Conservation (phyloP, 1,139 yeast genomes). For the Candida sanyaensis region DNA sequence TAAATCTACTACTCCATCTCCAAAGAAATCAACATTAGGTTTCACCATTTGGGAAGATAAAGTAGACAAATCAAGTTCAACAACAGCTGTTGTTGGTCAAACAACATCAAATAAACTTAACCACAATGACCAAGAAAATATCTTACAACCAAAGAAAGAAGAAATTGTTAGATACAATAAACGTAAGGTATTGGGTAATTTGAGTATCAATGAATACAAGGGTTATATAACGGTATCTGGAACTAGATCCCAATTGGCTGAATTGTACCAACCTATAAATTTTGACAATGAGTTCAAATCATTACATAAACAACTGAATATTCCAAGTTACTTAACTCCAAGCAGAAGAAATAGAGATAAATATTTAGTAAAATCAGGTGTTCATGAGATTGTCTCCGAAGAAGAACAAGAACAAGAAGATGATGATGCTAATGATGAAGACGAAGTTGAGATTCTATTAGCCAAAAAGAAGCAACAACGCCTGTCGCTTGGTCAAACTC, state of each 20-base stretch:
- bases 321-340: slow-evolving; percentile 40
- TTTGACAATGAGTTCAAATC: slow-evolving; percentile 36
- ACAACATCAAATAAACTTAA: slow-evolving; percentile 23
- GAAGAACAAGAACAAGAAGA: slow-evolving; percentile 18
- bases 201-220: slow-evolving; percentile 34
- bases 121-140: slow-evolving; percentile 47
- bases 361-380: slow-evolving; percentile 26
- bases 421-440: slow-evolving; percentile 24
- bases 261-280: slow-evolving; percentile 35
- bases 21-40: slow-evolving; percentile 24
- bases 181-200: slow-evolving; percentile 35
- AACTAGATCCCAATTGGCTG: slow-evolving; percentile 23
- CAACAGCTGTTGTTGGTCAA: slow-evolving; percentile 13
- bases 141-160: slow-evolving; percentile 40
- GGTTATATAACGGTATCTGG: slow-evolving; percentile 28
- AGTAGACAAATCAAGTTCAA: slow-evolving; percentile 4
- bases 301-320: slow-evolving; percentile 32
- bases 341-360: slow-evolving; percentile 25
- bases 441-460: slow-evolving; percentile 29
- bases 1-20: slow-evolving; percentile 15
- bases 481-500: background rate
- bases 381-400: slow-evolving; percentile 10
- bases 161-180: slow-evolving; percentile 13
- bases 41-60: slow-evolving; percentile 44
- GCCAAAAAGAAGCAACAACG: slow-evolving; percentile 18